phyloP scores from a whole-genome alignment of 331 rosid genomes.

The Quercus phellos region DNA sequence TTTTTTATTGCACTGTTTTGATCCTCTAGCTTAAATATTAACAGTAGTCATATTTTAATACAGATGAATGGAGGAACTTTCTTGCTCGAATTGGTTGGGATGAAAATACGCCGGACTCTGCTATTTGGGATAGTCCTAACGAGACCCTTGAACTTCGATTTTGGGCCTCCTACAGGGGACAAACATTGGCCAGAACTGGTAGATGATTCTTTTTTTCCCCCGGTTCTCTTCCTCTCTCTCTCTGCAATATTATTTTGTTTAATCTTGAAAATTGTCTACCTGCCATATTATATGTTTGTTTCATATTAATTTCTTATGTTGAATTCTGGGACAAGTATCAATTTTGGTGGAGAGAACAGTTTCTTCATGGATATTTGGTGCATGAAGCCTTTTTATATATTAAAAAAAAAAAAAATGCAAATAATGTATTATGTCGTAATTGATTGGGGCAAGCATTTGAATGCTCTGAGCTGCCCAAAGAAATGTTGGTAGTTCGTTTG shows the following conservation, averaged over 20 bases:
- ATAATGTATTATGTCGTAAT: not conserved
- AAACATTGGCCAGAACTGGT: constrained; percentile 97
- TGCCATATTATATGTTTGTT: not conserved
- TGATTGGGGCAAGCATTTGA: not conserved
- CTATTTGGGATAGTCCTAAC: constrained; percentile 45
- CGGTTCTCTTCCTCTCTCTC: not conserved
- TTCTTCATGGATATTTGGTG: too few relatives aligned
- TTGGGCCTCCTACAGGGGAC: constrained; percentile 98
- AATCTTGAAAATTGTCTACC: not conserved
- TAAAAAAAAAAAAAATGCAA: too few relatives aligned
- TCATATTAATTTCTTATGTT: too few relatives aligned
- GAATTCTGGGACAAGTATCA: too few relatives aligned
- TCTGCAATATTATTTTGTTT: not conserved
- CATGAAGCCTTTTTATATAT: too few relatives aligned
- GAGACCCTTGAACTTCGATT: constrained; percentile 86
- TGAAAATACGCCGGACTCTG: constrained; percentile 57
- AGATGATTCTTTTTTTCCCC: not conserved
- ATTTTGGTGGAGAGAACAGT: too few relatives aligned
- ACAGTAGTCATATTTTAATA: not conserved
- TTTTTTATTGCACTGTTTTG: not conserved
- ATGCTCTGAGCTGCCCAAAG: not conserved
- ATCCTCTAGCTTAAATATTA: not conserved
- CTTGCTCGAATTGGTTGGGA: constrained; percentile 83
- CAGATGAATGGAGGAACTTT: constrained; percentile 95
- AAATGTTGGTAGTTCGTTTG: not conserved